Evolutionary conservation across 2,329 filamentous ascomycete genomes (phyloP), one percentile per base, ranked within the genome.

Genomic region (Penicillium sp.): DNA sequence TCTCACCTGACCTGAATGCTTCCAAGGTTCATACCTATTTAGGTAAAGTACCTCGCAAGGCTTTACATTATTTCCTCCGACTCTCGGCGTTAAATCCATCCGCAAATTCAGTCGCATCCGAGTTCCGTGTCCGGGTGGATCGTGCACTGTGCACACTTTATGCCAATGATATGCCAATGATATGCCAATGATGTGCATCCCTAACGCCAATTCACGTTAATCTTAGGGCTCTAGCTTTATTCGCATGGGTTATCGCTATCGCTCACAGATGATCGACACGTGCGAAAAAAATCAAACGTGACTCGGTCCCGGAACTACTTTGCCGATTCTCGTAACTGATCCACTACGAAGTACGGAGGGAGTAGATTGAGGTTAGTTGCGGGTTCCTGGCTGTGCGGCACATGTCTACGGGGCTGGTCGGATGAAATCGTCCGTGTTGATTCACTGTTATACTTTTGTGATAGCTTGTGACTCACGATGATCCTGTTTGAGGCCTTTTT

Each of bases 211-310:
- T 20, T 5, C 29, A 20, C 6, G 10, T 43, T 22, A 24, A 29
- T 3, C 48, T n/a, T 20, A 2, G 11, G 22, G 43, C 13, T 18
- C 16, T 44, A 18, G 20, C 11, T 29, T 26, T 14, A 7, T 31
- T 18, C 26, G 29, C 24, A 13, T 24, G 2, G 13, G 20, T 18
- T 50, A 24, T 50, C 35, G 11, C 20, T 24, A 32, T 40, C 32
- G 18, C 4, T 39, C 24, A 20, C 51, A 44, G 51, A 20, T 53
- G 51, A 49, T 53, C 43, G 44, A 40, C 51, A 49, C 35, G 24
- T 34, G 42, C 29, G 9, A 29, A 14, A 26, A 24, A 52, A 11
- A 2, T 8, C 2, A 7, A 31, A 32, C 22, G 34, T 40, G 50
- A 49, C 50, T 29, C 40, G 24, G 24, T 20, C 43, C 40, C 51